These are phyloP conservation scores for Persicaria maculosa DNA, from an alignment of 148 eudicot species.

Conservation along the genomic window DNA sequence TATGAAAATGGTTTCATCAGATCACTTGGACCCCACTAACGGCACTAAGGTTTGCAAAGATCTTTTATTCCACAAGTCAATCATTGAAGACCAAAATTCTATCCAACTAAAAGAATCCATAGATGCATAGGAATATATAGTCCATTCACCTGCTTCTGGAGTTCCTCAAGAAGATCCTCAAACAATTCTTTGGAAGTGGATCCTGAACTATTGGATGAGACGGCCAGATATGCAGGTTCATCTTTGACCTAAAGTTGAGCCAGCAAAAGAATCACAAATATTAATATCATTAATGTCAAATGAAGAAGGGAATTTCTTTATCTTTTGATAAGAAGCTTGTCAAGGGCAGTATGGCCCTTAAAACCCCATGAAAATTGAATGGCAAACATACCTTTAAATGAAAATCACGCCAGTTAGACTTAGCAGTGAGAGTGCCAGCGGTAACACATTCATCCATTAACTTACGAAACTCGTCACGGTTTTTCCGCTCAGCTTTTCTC, in stretches of 20 bases:
- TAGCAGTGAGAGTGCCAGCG: conserved; percentile 56
- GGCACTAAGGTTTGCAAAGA: background rate
- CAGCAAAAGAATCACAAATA: conserved; percentile 15
- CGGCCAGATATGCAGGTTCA: conserved; percentile 69
- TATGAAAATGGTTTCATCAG: background rate
- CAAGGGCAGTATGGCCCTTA: conserved; percentile 2
- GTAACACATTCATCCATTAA: conserved; percentile 84
- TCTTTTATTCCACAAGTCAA: background rate
- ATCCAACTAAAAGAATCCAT: background rate
- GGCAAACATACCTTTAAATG: conserved; percentile 54
- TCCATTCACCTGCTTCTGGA: conserved; percentile 60
- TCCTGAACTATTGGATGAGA: conserved; percentile 83
- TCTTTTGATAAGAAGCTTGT: background rate
- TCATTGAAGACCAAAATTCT: background rate
- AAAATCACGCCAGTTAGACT: conserved; percentile 81
- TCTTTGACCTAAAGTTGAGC: conserved; percentile 61
- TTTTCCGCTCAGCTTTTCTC: conserved; percentile 84
- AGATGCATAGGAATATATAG: background rate
- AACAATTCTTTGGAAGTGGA: conserved; percentile 86
- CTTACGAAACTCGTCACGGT: conserved; percentile 95
- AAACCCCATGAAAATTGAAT: conserved; percentile 9
- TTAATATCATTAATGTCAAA: background rate
- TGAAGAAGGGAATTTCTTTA: conserved; percentile 3
- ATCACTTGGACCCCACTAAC: background rate
- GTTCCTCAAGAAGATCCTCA: conserved; percentile 90